A percentile compares a stretch with the other conserved stretches of the same genome.
phyloP scores from a whole-genome alignment of 2,329 filamentous ascomycete genomes.

The Aspergillus sclerotialis region DNA sequence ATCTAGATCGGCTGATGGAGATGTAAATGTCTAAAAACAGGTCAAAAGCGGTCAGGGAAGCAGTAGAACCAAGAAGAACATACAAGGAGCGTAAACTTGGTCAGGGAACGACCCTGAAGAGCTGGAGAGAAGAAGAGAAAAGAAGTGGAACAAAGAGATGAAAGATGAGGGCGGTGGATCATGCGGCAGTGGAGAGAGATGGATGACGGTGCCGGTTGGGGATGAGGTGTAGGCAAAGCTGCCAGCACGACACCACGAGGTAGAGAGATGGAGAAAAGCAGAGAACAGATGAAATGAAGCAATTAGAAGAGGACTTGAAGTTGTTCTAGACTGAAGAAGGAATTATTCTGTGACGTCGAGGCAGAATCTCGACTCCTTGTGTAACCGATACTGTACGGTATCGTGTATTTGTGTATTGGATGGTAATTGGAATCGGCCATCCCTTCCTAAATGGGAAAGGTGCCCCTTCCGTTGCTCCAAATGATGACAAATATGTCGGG shows the following conservation, averaged over 20 bases:
- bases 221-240: too few species aligned
- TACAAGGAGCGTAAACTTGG: constrained; percentile 5
- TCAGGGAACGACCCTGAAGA: constrained; percentile 12
- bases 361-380: constrained; percentile 6
- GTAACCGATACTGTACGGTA: constrained; percentile 1
- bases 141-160: constrained; percentile 18
- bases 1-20: constrained; percentile 3
- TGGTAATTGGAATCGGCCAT: too few species aligned
- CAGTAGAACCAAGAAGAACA: constrained; percentile 1
- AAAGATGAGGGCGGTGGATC: constrained; percentile 23
- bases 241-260: too few species aligned
- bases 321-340: background rate
- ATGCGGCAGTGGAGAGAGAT: constrained; percentile 20
- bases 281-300: constrained; percentile 2
- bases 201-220: constrained; percentile 5
- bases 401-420: too few species aligned
- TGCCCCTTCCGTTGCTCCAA: too few species aligned
- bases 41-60: too few species aligned
- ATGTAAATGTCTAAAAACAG: constrained; percentile 2
- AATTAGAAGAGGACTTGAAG: background rate
- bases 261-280: constrained; percentile 2
- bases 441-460: too few species aligned
- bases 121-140: constrained; percentile 9
- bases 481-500: too few species aligned
- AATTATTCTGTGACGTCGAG: background rate